Base-by-base conservation (phyloP, 345 rosid genomes). In the Cardamine occulta region DNA sequence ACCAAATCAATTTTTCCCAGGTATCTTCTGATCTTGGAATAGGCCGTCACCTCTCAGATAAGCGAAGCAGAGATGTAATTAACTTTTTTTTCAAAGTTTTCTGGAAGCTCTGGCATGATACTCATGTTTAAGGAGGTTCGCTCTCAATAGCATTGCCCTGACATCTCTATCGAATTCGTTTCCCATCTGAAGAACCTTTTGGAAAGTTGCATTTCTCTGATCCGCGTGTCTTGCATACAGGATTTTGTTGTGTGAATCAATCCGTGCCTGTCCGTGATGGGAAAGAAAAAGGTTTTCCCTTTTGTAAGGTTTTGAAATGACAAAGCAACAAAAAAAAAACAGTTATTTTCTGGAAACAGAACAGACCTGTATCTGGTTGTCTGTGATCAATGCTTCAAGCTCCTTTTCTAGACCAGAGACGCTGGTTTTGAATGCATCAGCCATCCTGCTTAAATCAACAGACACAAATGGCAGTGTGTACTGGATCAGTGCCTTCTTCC, bases 401-500 rank as follows among this genome's bases (percentile, higher is more conserved):
- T 96, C 98, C 75, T 89, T 91, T 84, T 88, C 91, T 51, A 96
- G 79, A 55, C 95, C 95, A 8, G 90, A 84, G 56, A 96, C 87
- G 49, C 84, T 88, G 60, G 98, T 91, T 86, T 86, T 96, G 81
- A 96, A 93, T 71, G 98, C 99, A 86, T 84, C 89, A 63, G 99
- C 98, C 99, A 96, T 96, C 91, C 88, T 86, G 45, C 74, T 80
- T 87, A 96, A 77, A 82, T 96, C 99, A 75, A 96, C 96, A 70
- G 99, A 96, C 72, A 96, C 86, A 78, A 96, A 96, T 55, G 99
- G 98, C 66, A 87, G 91, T n/a, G 99, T 93, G 80, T 96, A 96
- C 82, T 93, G 99, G 74, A 96, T 91, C 44, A 96, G 85, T 57
- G 99, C 99, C 78, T 93, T 93, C 86, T 80, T 92, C 63, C 97